Percentiles rank a stretch among this genome's conserved stretches.
phyloP scores from a whole-genome alignment of 2,329 filamentous ascomycete genomes.

The Diaporthe amygdali region DNA sequence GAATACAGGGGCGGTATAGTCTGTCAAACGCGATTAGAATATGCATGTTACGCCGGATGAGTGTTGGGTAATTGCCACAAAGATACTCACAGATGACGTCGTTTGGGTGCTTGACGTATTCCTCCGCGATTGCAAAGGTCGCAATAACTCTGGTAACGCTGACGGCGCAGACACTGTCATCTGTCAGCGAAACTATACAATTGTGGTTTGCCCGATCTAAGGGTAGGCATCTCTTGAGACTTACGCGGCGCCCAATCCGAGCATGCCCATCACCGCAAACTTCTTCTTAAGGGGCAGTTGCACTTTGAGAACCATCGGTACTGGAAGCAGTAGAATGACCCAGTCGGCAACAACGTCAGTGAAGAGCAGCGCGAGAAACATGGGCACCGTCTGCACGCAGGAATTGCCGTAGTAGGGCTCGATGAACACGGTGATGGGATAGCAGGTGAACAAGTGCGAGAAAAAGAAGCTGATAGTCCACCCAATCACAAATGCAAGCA shows the following conservation, averaged over 20 bases:
- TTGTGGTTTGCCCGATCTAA: accelerated
- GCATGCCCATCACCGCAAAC: neutral
- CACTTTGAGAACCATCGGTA: neutral
- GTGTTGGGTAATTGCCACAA: neutral
- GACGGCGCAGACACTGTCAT: neutral
- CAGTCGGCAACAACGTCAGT: neutral
- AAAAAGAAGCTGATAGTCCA: constrained; percentile 11
- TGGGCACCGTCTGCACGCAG: neutral
- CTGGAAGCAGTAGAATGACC: neutral
- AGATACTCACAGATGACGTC: neutral
- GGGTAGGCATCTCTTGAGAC: neutral
- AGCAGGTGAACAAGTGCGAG: neutral
- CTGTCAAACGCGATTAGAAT: neutral
- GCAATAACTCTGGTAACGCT: neutral
- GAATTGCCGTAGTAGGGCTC: neutral
- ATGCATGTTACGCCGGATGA: neutral
- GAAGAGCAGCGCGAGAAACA: neutral
- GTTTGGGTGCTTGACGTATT: neutral
- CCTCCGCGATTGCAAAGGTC: neutral
- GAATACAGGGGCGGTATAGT: neutral
- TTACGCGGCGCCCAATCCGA: neutral
- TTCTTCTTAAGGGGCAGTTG: neutral
- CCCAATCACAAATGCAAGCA: neutral
- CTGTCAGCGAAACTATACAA: neutral
- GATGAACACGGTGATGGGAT: neutral